Conservation (phyloP, 2,329 filamentous ascomycete species). For the Thyridium curvatum region DNA sequence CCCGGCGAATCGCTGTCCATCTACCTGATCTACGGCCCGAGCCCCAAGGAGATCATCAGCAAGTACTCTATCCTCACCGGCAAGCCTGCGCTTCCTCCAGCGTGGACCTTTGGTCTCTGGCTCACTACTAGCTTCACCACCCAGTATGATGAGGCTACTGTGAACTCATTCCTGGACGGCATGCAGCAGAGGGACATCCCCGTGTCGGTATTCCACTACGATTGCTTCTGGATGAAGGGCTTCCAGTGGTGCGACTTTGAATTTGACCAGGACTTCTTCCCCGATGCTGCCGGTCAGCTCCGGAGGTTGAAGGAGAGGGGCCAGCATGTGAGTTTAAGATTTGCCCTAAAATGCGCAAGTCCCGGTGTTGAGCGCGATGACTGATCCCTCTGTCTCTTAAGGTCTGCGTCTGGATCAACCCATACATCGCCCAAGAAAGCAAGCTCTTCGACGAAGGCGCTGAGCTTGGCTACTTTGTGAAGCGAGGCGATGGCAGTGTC, state of each 20-base stretch:
- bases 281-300: slow-evolving; percentile 57
- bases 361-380: no score
- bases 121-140: slow-evolving; percentile 68
- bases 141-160: slow-evolving; percentile 60
- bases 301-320: slow-evolving; percentile 52
- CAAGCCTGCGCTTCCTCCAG: slow-evolving; percentile 54
- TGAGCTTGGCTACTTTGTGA: slow-evolving; percentile 60
- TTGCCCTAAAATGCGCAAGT: no score
- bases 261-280: slow-evolving; percentile 59
- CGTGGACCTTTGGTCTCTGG: slow-evolving; percentile 72
- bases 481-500: slow-evolving; percentile 59
- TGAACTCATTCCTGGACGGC: slow-evolving; percentile 58
- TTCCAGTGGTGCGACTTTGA: slow-evolving; percentile 69
- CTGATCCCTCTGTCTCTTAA: no score
- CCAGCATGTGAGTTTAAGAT: slow-evolving; percentile 32
- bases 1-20: slow-evolving; percentile 57
- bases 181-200: slow-evolving; percentile 57
- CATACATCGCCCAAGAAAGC: slow-evolving; percentile 62
- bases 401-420: slow-evolving; percentile 69
- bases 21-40: slow-evolving; percentile 63
- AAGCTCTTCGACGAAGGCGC: slow-evolving; percentile 56
- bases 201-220: slow-evolving; percentile 65
- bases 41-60: slow-evolving; percentile 61
- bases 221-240: slow-evolving; percentile 68
- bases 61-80: slow-evolving; percentile 62